Evolutionary conservation across 2,329 filamentous ascomycete genomes (phyloP), one percentile per base, ranked within the genome.

Genomic region (Diaporthe longicolla): DNA sequence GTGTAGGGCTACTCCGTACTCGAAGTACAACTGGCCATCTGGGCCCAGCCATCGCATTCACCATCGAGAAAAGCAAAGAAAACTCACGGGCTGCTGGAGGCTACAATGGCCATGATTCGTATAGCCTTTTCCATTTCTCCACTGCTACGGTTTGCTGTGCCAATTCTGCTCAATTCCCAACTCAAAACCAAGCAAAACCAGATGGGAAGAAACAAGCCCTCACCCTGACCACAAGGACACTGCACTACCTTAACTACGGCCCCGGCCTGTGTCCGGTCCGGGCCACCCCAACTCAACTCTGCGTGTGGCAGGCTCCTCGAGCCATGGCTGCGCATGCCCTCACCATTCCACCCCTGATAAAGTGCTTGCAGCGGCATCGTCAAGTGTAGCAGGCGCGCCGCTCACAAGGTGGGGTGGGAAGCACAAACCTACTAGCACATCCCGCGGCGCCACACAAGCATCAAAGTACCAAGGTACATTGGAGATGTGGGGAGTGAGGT

Each of bases 321-420:
- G 58, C 43, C 58, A 61, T 61, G 58, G 37, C 37, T 24, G 24
- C 58, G 58, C 58, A 61, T 61, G 58, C 37, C 58, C 17, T 37
- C 37, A 17, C 58, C 43, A n/a, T 61, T 4, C 9, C 15, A 32
- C 17, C 19, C 54, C 19, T 45, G 11, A 11, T 63, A 63, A 45
- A 63, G 58, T 45, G 58, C 58, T 45, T 29, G 58, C 58, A 63
- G 58, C 37, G 19, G 35, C 35, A 43, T 35, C 35, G 35, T 17
- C 29, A 37, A 37, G 35, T 37, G 10, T 24, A n/a, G 58, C 37
- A 63, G 58, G 24, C 40, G 58, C 40, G 24, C 54, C 19, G 32
- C 54, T 21, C 29, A 57, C 24, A 26, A 32, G 58, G 58, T 63
- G 58, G 37, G 24, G 37, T 63, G 58, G n/a, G 58, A 29, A 21